Percentiles rank a stretch among this genome's conserved stretches.
These are phyloP conservation scores for Scleromitrula shiraiana DNA, from an alignment of 2,329 filamentous ascomycete genomes.

Conservation along the genomic window DNA sequence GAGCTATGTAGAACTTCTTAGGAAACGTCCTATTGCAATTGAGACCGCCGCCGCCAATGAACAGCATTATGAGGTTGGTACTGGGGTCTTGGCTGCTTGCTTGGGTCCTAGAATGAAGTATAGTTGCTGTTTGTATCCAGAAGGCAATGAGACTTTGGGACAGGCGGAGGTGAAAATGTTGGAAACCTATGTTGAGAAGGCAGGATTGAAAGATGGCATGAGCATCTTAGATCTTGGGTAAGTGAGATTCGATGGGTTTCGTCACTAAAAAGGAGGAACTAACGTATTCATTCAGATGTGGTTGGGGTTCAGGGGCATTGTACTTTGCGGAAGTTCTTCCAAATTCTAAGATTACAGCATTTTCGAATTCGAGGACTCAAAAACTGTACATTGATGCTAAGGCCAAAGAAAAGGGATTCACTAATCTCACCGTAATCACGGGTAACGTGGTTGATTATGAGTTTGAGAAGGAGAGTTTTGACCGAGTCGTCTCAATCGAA, in stretches of 20 bases:
- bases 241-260: conserved; percentile 4
- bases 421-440: conserved; percentile 56
- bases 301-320: conserved; percentile 58
- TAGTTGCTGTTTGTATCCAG: conserved; percentile 57
- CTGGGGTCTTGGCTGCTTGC: conserved; percentile 51
- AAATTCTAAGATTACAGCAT: conserved; percentile 53
- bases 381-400: conserved; percentile 57
- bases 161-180: conserved; percentile 63
- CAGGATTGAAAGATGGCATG: conserved; percentile 31
- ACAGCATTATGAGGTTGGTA: conserved; percentile 68
- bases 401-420: conserved; percentile 47
- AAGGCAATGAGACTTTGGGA: conserved; percentile 52
- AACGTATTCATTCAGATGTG: conserved; percentile 43
- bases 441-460: conserved; percentile 60
- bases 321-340: conserved; percentile 60
- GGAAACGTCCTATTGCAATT: conserved; percentile 57
- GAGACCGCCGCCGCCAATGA: conserved; percentile 57
- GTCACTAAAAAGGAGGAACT: neutral
- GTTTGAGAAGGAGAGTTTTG: conserved; percentile 49
- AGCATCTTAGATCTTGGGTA: conserved; percentile 27
- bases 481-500: conserved; percentile 60
- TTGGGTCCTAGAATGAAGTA: conserved; percentile 68
- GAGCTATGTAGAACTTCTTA: conserved; percentile 52
- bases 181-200: conserved; percentile 52
- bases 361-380: conserved; percentile 63